Evolutionary conservation across 306 rosid species (phyloP), one percentile per base, ranked within the genome.

Genomic region (Adenanthera pavonina): DNA sequence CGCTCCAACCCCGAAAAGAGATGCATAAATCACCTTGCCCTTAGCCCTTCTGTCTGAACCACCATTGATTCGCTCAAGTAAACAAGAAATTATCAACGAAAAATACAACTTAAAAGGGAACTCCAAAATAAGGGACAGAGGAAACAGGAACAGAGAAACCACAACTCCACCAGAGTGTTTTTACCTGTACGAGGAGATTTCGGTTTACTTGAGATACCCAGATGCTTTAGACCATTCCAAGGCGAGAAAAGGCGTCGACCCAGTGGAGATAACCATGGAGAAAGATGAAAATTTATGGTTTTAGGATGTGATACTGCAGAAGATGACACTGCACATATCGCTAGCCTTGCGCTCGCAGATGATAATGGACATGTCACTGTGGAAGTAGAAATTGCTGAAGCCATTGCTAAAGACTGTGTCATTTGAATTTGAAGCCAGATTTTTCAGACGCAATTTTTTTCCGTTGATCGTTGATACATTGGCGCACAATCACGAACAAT

Each of bases 1-100:
- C 7, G 99, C 99, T 86, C 99, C 99, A 84, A 96, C 97, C 16
- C 99, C 99, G 86, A 96, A 96, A 12, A 96, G 90, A 83, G 99
- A 96, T 16, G 99, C 99, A 86, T 89, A 89, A 82, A 92, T 90
- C 77, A 81, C 92, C 76, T 83, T 86, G 67, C 95, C 96, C 84
- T 86, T 93, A 46, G 75, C 85, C 86, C 83, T 93, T 85, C 87
- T 87, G 85, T 73, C 98, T 92, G 85, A 86, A 80, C 86, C 81
- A 72, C 20, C 75, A 61, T 64, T 59, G 48, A 60, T 75, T 53
- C 20, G 51, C 13, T 67, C 61, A 59, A 14, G 4, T 2, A 40
- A 38, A 59, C 7, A 60, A 52, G 7, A 16, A 15, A 46, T 5
- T 61, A 78, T 61, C 34, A 76, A 56, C 73, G 17, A 69, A 69